Evolutionary conservation across 176 grass and related monocot genomes (phyloP).

Genomic region (Triticum timopheevii): DNA sequence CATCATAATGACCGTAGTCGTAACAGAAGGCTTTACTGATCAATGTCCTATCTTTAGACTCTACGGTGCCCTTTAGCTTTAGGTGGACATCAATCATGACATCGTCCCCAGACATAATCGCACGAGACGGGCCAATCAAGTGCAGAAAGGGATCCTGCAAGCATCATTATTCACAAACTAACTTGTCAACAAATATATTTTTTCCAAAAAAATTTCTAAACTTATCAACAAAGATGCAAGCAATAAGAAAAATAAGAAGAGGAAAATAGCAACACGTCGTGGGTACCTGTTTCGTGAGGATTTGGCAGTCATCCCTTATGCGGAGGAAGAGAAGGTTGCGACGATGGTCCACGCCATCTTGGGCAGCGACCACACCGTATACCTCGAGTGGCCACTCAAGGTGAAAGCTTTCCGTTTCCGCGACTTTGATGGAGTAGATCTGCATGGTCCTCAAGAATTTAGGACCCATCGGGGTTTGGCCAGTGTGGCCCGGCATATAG

Average conservation of each 20-base stretch:
- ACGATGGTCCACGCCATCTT: background rate
- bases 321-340: background rate
- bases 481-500: background rate
- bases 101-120: background rate
- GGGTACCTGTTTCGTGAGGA: background rate
- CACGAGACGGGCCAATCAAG: background rate
- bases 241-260: background rate
- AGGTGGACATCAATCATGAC: background rate
- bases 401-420: background rate
- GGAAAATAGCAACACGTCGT: background rate
- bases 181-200: background rate
- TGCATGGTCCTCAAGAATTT: background rate
- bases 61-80: background rate
- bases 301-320: background rate
- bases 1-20: background rate
- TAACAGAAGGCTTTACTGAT: background rate
- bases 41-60: background rate
- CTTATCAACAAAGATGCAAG: background rate
- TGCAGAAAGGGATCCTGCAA: background rate
- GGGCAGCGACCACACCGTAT: background rate
- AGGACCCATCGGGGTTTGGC: no score
- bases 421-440: background rate
- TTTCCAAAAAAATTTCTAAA: no score
- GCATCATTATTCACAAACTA: background rate
- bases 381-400: background rate